Base-by-base conservation (phyloP, 176 grass and related monocot genomes). In the Poa annua region DNA sequence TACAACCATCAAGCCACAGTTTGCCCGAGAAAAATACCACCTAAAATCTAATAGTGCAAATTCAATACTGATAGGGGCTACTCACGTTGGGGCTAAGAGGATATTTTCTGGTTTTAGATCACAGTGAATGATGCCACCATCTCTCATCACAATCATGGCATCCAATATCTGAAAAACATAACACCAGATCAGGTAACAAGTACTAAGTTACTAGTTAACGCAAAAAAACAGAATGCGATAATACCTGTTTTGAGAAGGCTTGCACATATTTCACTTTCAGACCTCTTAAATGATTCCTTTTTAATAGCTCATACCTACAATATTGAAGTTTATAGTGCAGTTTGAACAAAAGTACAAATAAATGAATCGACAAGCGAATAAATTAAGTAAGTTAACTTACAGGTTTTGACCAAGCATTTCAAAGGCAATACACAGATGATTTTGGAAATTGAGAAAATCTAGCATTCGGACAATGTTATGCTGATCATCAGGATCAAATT, bases 31-130 rank as follows among this genome's bases (percentile, higher is more conserved):
- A 41, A 41, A 50, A 78, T 38, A 75, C 15, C 13, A 8, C 19
- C 20, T 10, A 44, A 92, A 85, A 80, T 11, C 24, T 78, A 80
- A 80, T 21, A 80, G 75, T 64, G 26, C 13, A 81, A 83, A 71
- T 68, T 47, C 33, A 62, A 59, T 70, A 57, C 70, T 87, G 48
- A 66, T 64, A 81, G 25, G 19, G 64, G 44, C 38, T 83, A 65
- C 62, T 89, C 84, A 90, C 97, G 81, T 96, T 17, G 85, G 85
- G 77, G 78, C 87, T 75, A 99, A 85, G 11, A 99, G 97, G 78
- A 99, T 99, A 89, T 99, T 99, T 87, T 99, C 97, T 5, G 97
- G 93, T 34, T 99, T 99, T 24, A 99, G 74, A 87, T 99, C 97
- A 84, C 93, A 96, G 87, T 99, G 97, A 83, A 99, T 99, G n/a